These are phyloP conservation scores for Penicillium sp. DNA, from an alignment of 2,329 filamentous ascomycete genomes.

Conservation along the genomic window DNA sequence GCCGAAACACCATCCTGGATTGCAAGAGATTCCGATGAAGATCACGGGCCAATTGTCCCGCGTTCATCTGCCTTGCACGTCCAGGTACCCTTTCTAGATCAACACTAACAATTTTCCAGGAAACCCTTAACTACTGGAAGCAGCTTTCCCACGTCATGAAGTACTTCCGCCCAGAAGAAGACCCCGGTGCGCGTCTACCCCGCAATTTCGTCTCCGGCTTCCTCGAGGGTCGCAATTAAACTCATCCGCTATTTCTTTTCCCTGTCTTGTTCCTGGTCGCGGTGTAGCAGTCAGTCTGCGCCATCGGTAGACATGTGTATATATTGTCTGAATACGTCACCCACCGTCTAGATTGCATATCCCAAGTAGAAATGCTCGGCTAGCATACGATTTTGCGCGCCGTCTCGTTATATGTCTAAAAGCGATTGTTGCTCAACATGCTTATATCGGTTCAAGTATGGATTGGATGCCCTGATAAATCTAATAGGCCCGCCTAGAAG, in stretches of 20 bases:
- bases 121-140: slow-evolving; percentile 99
- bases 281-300: slow-evolving; percentile 17
- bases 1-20: background rate
- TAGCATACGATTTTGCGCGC: background rate
- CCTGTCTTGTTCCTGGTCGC: slow-evolving; percentile 23
- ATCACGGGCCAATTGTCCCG: background rate
- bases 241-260: slow-evolving; percentile 18
- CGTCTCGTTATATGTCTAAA: too few species aligned
- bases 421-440: too few species aligned
- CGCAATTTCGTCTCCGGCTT: slow-evolving; percentile 92
- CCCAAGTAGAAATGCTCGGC: background rate
- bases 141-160: slow-evolving; percentile 94
- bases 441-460: background rate
- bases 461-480: background rate
- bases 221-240: slow-evolving; percentile 72
- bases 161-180: slow-evolving; percentile 90
- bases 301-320: slow-evolving; percentile 37
- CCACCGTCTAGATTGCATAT: slow-evolving; percentile 8
- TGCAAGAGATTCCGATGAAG: background rate
- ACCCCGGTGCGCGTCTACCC: slow-evolving; percentile 73
- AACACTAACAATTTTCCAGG: slow-evolving; percentile 54
- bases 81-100: background rate
- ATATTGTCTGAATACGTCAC: slow-evolving; percentile 38
- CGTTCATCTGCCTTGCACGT: background rate
- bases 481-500: too few species aligned